Conservation (phyloP, 768 basidiomycete species). For the Zangia roseola region DNA sequence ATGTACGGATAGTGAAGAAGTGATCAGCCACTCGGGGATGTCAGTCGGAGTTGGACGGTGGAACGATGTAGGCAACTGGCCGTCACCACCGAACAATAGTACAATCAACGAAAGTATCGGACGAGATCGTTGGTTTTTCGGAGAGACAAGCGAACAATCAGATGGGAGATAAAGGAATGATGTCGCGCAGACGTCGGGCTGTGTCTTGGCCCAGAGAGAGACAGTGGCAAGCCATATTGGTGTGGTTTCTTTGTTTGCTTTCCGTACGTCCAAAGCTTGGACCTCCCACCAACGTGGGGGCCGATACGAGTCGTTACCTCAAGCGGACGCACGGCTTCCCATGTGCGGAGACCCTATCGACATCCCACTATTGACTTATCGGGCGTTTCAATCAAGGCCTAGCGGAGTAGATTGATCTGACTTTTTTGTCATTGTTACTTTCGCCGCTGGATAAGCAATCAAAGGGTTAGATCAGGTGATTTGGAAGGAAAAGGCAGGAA, state of each 20-base stretch:
- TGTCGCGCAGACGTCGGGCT: constrained; percentile 7
- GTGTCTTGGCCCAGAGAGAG: background rate
- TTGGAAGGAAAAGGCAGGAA: constrained; percentile 4
- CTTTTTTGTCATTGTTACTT: background rate
- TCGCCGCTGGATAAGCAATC: background rate
- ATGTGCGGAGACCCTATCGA: constrained; percentile 3
- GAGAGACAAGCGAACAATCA: constrained; percentile 4
- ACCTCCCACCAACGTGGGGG: constrained; percentile 5
- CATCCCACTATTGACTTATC: background rate
- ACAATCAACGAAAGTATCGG: constrained; percentile 1
- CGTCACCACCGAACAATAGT: constrained; percentile 5
- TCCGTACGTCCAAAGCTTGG: background rate
- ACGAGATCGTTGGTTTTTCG: constrained; percentile 5
- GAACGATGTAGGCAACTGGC: constrained; percentile 1
- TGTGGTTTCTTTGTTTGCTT: constrained; percentile 12
- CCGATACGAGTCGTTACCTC: background rate
- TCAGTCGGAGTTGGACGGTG: constrained; percentile 13
- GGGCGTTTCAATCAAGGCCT: background rate
- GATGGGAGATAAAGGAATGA: background rate
- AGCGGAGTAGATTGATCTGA: background rate
- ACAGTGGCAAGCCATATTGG: constrained; percentile 9
- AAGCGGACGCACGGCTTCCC: constrained; percentile 12
- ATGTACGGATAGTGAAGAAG: background rate
- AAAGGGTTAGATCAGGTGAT: constrained; percentile 12
- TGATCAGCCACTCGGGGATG: constrained; percentile 2